A percentile compares a stretch with the other conserved stretches of the same genome.
Evolutionary conservation across 768 basidiomycete genomes (phyloP).

Genomic region (Lentinula aciculospora): DNA sequence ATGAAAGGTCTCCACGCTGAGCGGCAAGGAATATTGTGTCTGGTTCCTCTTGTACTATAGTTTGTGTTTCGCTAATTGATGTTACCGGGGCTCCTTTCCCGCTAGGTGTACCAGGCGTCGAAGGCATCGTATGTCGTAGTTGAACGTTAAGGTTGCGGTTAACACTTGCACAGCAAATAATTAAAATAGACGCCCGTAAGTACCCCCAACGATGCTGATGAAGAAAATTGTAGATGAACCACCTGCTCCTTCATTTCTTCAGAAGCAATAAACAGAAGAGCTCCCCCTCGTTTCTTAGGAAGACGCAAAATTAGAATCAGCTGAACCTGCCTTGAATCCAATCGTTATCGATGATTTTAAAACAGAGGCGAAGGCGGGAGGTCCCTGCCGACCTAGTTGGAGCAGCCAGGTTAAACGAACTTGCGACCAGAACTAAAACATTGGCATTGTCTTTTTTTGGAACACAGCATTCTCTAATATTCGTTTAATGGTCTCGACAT

Average conservation of each 20-base stretch:
- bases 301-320: slow-evolving; percentile 17
- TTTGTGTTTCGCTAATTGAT: slow-evolving; percentile 1
- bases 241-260: slow-evolving; percentile 11
- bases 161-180: neutral
- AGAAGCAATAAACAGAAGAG: slow-evolving; percentile 39
- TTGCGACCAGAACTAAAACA: slow-evolving; percentile 73
- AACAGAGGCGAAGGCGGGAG: slow-evolving; percentile 88
- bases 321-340: slow-evolving; percentile 41
- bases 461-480: slow-evolving; percentile 39
- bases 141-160: neutral
- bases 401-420: slow-evolving; percentile 57
- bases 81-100: slow-evolving; percentile 1
- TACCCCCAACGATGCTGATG: neutral
- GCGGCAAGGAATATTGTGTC: slow-evolving; percentile 70
- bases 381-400: slow-evolving; percentile 79
- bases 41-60: neutral
- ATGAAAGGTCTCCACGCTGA: slow-evolving; percentile 75
- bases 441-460: too few species aligned
- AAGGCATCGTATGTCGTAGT: neutral
- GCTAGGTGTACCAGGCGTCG: slow-evolving; percentile 1
- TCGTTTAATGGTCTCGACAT: slow-evolving; percentile 47
- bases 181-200: neutral
- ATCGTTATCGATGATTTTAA: slow-evolving; percentile 91
- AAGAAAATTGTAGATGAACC: too few species aligned
- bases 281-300: slow-evolving; percentile 40